Base-by-base conservation (phyloP, 345 rosid genomes). In the Angophora floribunda region DNA sequence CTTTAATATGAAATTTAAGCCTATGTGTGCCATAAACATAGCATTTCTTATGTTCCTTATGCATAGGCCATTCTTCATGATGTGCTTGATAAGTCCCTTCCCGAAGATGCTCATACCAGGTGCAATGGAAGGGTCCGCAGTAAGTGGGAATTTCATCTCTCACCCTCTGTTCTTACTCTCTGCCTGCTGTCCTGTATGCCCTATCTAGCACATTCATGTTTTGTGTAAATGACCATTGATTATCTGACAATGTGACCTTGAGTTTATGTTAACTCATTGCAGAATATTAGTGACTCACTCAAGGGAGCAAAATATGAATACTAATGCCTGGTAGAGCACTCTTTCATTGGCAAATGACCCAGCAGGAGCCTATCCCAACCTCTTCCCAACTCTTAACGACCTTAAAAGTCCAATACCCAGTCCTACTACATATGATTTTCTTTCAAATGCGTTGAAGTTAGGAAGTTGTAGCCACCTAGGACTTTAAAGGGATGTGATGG, bases 101-200 rank as follows among this genome's bases (percentile, higher is more conserved):
- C 98, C 7, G 95, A 93, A 89, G 99, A 96, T 93, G 92, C 88
- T 89, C 99, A 97, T 90, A 93, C 92, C 53, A 93, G 95, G 91
- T 95, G 93, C 89, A 97, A 90, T 63, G 99, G 99, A 86, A 96
- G 97, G 91, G 95, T 96, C 91, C 97, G 98, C 61, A 94, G 99
- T 97, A 87, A 92, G 96, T 52, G 86, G 52, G 49, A 88, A 85
- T 86, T 86, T 21, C 52, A 15, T 59, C 87, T 57, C 47, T 87
- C 55, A 8, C 28, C 17, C 26, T 61, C 7, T 85, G 36, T n/a
- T 82, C 51, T 87, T 6, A 28, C 75, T 59, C 75, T 63, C 75
- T 63, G 36, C 36, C 75, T n/a, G 4, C 75, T 13, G 36, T n/a
- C 8, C 36, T 63, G 36, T 13, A 13, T 13, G 70, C 36, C n/a